These are phyloP conservation scores for Neoboletus brunneissimus DNA, from an alignment of 768 basidiomycete species.

Conservation along the genomic window DNA sequence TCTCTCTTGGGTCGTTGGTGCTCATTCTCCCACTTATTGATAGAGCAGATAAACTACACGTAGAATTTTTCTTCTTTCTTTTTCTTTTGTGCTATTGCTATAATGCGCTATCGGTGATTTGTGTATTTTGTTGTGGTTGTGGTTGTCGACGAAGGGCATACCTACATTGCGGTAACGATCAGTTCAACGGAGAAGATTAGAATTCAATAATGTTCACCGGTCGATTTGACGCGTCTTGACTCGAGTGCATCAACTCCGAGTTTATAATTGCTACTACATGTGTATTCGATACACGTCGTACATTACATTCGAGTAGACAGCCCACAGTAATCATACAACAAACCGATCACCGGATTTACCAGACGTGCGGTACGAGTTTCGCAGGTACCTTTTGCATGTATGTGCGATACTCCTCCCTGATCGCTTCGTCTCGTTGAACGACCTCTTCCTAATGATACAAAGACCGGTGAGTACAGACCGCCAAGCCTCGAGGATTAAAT, in stretches of 20 bases:
- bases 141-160: not conserved
- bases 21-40: not conserved
- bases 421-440: constrained; percentile 4
- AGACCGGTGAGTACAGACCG: not conserved
- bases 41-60: constrained; percentile 14
- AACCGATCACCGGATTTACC: not conserved
- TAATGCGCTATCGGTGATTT: not conserved
- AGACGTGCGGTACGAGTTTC: constrained; percentile 10
- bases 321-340: not conserved
- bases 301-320: too few species aligned
- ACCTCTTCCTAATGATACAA: constrained; percentile 1
- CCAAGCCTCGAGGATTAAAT: too few species aligned
- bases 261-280: too few species aligned
- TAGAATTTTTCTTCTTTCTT: not conserved
- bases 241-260: too few species aligned
- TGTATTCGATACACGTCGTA: too few species aligned
- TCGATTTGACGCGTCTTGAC: not conserved
- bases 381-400: constrained; percentile 15
- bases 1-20: not conserved
- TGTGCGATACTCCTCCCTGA: constrained; percentile 6
- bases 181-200: not conserved
- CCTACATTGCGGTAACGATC: constrained; percentile 3
- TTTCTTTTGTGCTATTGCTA: not conserved
- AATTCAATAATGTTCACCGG: not conserved
- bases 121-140: not conserved